Base-by-base conservation (phyloP, 2,329 filamentous ascomycete genomes). In the Fusarium anthophilum region DNA sequence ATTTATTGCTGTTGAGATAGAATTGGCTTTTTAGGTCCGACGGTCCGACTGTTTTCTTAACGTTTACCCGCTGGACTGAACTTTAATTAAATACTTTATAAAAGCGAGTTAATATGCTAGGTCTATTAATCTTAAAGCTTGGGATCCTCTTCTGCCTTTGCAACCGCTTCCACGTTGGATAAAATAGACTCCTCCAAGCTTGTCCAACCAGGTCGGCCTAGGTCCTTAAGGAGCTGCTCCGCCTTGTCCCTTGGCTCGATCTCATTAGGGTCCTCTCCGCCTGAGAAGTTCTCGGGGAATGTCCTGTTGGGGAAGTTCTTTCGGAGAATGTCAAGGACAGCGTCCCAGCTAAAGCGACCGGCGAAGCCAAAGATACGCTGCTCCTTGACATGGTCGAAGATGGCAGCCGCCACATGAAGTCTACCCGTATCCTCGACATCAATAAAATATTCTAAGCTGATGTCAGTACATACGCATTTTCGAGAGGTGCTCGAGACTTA, bases 351-450 rank as follows among this genome's bases (percentile, higher is more conserved):
- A 63, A 83, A 86, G 0, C 83, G 83, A 4, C 82, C 80, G 0
- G 86, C 87, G 59, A 87, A 89, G 3, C 81, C 89, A 74, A 90
- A 89, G 14, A 91, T 77, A 3, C 90, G 84, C 74, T 91, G 85
- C 1, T 83, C 82, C 5, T 79, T 68, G 0, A 90, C 83, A 2
- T 82, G 80, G 0, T 82, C 80, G 28, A 88, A 80, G 0, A 89
- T 80, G 13, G 87, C 79, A 0, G 86, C 89, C 6, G 86, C 85
- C 6, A 90, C 81, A 45, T 91, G 88, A 1, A 91, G 77, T 1
- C 85, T 80, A 0, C 87, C 89, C 8, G 76, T 76, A 58, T 91
- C 88, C 17, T 85, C 79, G 0, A 87, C 83, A 71, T 88, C 81
- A 30, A 88, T 79, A 74, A 79, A 84, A 77, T 85, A 82, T 77